A percentile compares a stretch with the other conserved stretches of the same genome.
Conservation (phyloP, 2,329 filamentous ascomycete genomes). For the Fusarium begoniae region DNA sequence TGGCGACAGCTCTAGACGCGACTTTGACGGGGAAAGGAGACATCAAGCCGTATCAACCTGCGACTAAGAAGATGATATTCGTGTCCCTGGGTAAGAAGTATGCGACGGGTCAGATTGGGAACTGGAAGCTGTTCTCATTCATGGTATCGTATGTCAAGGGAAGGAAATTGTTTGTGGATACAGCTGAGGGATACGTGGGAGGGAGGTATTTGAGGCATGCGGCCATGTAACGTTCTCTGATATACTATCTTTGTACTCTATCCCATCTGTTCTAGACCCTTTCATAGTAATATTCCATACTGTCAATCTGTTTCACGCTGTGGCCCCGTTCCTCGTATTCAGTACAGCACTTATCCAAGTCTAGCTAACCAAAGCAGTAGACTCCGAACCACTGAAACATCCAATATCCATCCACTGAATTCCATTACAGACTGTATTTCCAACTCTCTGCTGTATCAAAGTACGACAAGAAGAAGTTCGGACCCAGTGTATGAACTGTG, state of each 20-base stretch:
- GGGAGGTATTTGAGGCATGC: constrained; percentile 44
- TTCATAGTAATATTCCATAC: neutral
- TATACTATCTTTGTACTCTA: neutral
- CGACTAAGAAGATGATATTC: constrained; percentile 43
- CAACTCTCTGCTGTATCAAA: neutral
- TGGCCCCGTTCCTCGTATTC: neutral
- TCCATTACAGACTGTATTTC: constrained; percentile 4
- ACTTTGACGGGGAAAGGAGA: constrained; percentile 28
- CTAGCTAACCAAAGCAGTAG: neutral
- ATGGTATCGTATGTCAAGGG: constrained; percentile 48
- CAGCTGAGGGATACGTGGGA: constrained; percentile 43
- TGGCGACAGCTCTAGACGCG: constrained; percentile 45
- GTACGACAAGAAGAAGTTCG: constrained; percentile 20
- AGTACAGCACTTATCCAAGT: neutral
- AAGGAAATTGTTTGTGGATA: constrained; percentile 46
- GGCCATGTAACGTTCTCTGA: constrained; percentile 33
- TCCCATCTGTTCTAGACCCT: neutral
- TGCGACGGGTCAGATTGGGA: constrained; percentile 47
- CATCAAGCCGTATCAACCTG: constrained; percentile 30
- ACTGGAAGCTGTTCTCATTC: constrained; percentile 46
- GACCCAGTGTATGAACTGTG: neutral
- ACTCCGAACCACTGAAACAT: neutral
- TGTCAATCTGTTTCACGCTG: neutral
- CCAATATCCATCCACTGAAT: neutral
- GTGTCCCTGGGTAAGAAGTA: constrained; percentile 41